A percentile compares a stretch with the other conserved stretches of the same genome.
Evolutionary conservation across 169 alveolate genomes (phyloP).

Genomic region (Plasmodium sp.): DNA sequence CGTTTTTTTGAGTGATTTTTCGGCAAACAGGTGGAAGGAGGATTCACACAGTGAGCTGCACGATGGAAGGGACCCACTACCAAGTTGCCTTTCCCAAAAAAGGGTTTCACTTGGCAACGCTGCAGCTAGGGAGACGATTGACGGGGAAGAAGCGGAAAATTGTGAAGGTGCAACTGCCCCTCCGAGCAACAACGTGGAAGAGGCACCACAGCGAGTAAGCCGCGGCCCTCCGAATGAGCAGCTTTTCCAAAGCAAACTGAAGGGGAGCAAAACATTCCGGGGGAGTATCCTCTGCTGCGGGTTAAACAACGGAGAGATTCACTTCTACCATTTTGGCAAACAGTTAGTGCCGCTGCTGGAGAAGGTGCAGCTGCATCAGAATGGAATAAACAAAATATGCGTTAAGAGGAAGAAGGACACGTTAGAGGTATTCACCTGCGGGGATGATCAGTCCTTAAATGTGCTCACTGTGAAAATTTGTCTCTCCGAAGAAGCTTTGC

Average conservation of each 20-base stretch:
- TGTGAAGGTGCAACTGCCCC: background rate
- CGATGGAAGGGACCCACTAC: background rate
- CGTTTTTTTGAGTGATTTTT: background rate
- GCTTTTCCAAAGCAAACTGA: background rate
- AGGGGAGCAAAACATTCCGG: background rate
- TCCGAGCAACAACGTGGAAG: background rate
- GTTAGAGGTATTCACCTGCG: conserved; percentile 29
- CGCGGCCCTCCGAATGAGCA: background rate
- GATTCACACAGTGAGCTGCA: background rate
- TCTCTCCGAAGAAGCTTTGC: background rate
- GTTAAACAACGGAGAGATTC: conserved; percentile 26
- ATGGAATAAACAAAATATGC: conserved; percentile 55
- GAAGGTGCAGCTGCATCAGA: conserved; percentile 35
- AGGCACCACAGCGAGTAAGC: background rate
- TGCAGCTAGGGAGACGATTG: background rate
- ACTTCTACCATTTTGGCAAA: conserved; percentile 6
- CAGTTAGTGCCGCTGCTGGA: conserved; percentile 3
- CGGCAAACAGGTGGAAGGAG: background rate
- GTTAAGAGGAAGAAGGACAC: background rate
- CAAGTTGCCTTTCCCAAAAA: background rate
- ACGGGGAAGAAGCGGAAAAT: background rate
- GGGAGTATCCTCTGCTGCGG: conserved; percentile 38
- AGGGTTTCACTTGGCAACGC: background rate
- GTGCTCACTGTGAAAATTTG: conserved; percentile 14
- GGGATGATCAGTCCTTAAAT: conserved; percentile 69